Conservation (phyloP, 305 asterid genomes). For the Fraxinus baroniana region DNA sequence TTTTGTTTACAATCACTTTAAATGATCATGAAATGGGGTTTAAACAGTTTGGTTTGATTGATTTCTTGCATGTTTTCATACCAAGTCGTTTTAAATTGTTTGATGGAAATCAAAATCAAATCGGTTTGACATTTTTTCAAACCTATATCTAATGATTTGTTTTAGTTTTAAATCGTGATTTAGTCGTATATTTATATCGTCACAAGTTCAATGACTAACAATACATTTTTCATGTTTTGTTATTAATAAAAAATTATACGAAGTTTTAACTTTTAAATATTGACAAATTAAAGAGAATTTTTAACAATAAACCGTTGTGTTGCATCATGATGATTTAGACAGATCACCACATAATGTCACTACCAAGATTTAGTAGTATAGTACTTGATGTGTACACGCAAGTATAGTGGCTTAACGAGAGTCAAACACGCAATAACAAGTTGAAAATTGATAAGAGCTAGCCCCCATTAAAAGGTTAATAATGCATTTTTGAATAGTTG, state of each 20-base stretch:
- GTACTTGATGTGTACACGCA: not conserved
- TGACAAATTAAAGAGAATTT: not conserved
- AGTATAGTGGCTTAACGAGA: not conserved
- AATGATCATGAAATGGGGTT: not conserved
- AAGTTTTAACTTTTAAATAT: too few relatives aligned
- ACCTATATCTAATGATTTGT: not conserved
- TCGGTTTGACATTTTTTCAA: not conserved
- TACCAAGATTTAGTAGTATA: not conserved
- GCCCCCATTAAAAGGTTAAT: too few relatives aligned
- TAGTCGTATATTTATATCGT: too few relatives aligned
- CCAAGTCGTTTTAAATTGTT: not conserved
- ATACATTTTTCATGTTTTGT: not conserved
- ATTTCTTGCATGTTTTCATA: not conserved
- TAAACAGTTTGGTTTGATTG: not conserved
- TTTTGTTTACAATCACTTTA: not conserved
- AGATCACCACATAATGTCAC: not conserved
- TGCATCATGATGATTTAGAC: not conserved
- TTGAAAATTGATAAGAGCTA: too few relatives aligned
- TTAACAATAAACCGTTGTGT: not conserved
- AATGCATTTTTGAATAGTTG: too few relatives aligned
- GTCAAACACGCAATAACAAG: too few relatives aligned
- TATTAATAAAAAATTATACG: too few relatives aligned
- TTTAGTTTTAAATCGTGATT: too few relatives aligned
- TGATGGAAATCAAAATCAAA: not conserved
- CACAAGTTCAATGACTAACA: not conserved